Evolutionary conservation across 495 filamentous ascomycete species (phyloP), one percentile per base, ranked within the genome.

Genomic region (Penicillium tannophilum): DNA sequence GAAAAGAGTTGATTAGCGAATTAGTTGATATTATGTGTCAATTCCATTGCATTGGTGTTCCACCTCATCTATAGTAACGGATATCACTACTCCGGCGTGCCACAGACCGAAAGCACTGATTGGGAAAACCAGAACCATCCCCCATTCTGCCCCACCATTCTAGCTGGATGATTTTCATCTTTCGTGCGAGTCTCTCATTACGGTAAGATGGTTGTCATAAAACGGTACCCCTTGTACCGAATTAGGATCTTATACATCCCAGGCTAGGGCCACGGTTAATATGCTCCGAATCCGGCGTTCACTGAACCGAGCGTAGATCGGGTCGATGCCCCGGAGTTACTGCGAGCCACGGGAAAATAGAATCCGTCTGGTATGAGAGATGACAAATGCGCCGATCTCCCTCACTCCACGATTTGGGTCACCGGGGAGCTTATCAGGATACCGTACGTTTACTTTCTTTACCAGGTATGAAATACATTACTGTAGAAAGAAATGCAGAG

Each of bases 331-430:
- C 59, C 63, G 60, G 63, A 63, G 28, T 50, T 59, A 59, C 48
- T 45, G 44, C 46, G 47, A 39, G 20, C 51, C 35, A 61, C 73
- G 72, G 75, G 72, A 75, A 77, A 76, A 77, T 70, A 73, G 66
- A 75, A 74, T 73, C 75, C 75, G 75, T 70, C 66, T 70, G 67
- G 66, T 69, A 64, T 58, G 61, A 63, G 50, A 56, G 65, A 74
- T 77, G 74, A 75, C 72, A 76, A 77, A 76, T 71, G 53, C 54
- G 73, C 69, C 69, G 71, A 76, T 77, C 73, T 54, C 66, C 65
- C 72, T 58, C 36, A 28, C 52, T 52, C 75, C 72, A 72, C 70
- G 70, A 67, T 68, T 67, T 60, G 58, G 68, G 68, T 71, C 71
- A 75, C 71, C 70, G 72, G 65, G 52, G 52, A 50, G 48, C 54